Percentiles rank a stretch among this genome's conserved stretches.
These are phyloP conservation scores for Globomyces sp. DNA, from an alignment of 371 early-diverging fungal species.

Conservation along the genomic window DNA sequence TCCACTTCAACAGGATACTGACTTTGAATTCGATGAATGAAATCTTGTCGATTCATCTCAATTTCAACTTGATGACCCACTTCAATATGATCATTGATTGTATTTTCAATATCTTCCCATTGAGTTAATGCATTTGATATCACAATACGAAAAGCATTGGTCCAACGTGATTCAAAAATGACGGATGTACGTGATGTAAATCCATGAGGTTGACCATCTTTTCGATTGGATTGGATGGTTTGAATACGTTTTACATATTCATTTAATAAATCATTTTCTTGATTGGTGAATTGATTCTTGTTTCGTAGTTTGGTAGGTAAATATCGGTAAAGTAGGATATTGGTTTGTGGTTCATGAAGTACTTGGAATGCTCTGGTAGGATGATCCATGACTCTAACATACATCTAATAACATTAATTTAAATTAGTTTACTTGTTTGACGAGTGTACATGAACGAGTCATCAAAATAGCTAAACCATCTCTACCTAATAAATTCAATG, in stretches of 20 bases:
- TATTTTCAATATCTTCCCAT: slow-evolving; percentile 46
- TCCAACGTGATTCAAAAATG: slow-evolving; percentile 24
- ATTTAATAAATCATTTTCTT: slow-evolving; percentile 31
- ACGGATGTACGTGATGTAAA: slow-evolving; percentile 34
- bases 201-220: slow-evolving; percentile 20
- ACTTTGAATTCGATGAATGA: neutral
- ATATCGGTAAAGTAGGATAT: slow-evolving; percentile 48
- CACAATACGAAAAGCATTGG: slow-evolving; percentile 49
- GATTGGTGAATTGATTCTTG: slow-evolving; percentile 27
- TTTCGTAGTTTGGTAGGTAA: slow-evolving; percentile 35
- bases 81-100: slow-evolving; percentile 31
- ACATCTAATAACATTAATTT: slow-evolving; percentile 17
- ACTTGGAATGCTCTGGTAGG: slow-evolving; percentile 37
- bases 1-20: neutral
- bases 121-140: slow-evolving; percentile 50
- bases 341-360: slow-evolving; percentile 44
- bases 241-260: slow-evolving; percentile 9
- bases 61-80: slow-evolving; percentile 35
- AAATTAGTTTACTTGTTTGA: slow-evolving; percentile 26
- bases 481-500: slow-evolving; percentile 41
- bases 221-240: neutral
- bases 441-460: slow-evolving; percentile 44
- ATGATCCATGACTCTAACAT: slow-evolving; percentile 30
- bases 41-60: neutral
- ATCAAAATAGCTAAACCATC: slow-evolving; percentile 52